Evolutionary conservation across 2,329 filamentous ascomycete genomes (phyloP), one percentile per base, ranked within the genome.

Genomic region (Fusarium verticillioides): DNA sequence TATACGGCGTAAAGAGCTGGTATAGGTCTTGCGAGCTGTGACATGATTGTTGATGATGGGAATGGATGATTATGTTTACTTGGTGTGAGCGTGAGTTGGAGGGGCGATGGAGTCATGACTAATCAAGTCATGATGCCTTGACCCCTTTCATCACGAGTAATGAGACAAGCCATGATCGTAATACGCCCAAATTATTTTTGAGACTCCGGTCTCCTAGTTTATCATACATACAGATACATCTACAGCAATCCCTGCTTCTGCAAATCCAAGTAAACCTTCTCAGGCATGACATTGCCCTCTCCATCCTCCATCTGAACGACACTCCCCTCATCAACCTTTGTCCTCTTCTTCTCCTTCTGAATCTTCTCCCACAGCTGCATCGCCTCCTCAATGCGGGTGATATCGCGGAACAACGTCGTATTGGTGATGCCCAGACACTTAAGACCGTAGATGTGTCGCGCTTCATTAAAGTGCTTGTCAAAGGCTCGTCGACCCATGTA

Each of bases 231-330:
- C 46, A 72, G 56, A 53, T 60, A 50, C 56, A 56, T 66, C 77
- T 86, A 96, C 74, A 97, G 84, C 79, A 97, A 86, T 39, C 96
- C 96, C 81, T 97, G 94, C 84, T 97, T 97, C 83, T 94, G 93
- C 83, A 98, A 84, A 87, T 99, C 96, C 75, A 95, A 92, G 82
- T 98, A 99, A 61, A 99, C 96, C 87, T 97, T 97, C 85, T 98
- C 95, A 0, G 97, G 96, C 96, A 99, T 99, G 64, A 99, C 96
- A 79, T 99, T 98, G 52, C 96, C 96, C 81, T 97, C 94, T 0
- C 91, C 93, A 82, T 99, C 96, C 86, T 99, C 96, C 96, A 99
- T 99, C 86, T 99, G 95, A 56, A 98, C 94, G 15, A 99, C 90
- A 68, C 93, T 94, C 43, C 96, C 94, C 49, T 93, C 92, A 70